These are phyloP conservation scores for Serpula lacrymans DNA, from an alignment of 768 basidiomycete species.

Conservation along the genomic window DNA sequence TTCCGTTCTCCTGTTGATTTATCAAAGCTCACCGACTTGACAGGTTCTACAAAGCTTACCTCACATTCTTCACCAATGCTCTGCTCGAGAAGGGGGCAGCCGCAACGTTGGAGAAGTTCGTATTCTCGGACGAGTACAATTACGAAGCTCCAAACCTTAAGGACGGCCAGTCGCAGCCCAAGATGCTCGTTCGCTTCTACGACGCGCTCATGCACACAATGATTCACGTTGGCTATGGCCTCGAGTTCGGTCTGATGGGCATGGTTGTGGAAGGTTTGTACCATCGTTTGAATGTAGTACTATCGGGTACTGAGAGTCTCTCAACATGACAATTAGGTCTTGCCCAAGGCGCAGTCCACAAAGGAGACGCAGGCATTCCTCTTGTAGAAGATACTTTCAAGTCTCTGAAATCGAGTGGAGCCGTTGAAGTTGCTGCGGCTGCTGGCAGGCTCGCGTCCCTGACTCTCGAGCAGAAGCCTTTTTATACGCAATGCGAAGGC, in stretches of 20 bases:
- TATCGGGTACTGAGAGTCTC: no score
- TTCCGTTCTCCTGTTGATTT: neutral
- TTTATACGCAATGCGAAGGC: no score
- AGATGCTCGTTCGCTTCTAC: slow-evolving; percentile 53
- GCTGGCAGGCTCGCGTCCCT: no score
- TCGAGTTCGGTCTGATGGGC: slow-evolving; percentile 62
- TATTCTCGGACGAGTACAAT: slow-evolving; percentile 29
- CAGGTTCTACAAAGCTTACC: slow-evolving; percentile 26
- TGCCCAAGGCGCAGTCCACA: slow-evolving; percentile 46
- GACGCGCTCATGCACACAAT: slow-evolving; percentile 56
- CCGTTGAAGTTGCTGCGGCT: no score
- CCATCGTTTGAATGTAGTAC: neutral
- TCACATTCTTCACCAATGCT: slow-evolving; percentile 19
- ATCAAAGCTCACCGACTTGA: neutral
- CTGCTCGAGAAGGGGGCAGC: slow-evolving; percentile 14
- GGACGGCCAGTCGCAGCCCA: slow-evolving; percentile 36
- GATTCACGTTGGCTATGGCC: slow-evolving; percentile 60
- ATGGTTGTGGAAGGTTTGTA: slow-evolving; percentile 57
- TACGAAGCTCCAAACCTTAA: slow-evolving; percentile 3
- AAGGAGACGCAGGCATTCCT: slow-evolving; percentile 20
- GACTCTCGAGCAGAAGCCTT: no score
- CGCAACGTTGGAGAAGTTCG: slow-evolving; percentile 20
- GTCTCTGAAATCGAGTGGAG: no score
- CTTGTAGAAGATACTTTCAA: no score
- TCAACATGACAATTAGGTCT: no score